Percentiles rank a stretch among this genome's conserved stretches.
phyloP scores from a whole-genome alignment of 129 eudicot genomes.

The Artemisia annua region DNA sequence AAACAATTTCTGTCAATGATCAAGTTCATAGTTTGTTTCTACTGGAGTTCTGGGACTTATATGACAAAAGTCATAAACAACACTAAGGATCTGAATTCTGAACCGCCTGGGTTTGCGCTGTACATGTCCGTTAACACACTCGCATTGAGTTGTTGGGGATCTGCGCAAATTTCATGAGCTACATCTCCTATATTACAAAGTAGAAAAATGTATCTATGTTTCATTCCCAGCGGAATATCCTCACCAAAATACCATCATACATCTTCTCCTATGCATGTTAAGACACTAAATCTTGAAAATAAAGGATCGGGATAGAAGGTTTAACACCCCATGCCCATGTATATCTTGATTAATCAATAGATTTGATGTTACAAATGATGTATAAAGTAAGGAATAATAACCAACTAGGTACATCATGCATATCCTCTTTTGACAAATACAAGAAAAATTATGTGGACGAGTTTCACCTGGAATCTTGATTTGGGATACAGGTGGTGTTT shows the following conservation, averaged over 20 bases:
- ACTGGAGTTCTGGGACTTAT: too few relatives aligned
- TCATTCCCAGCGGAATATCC: neutral
- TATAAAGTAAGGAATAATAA: conserved; percentile 19
- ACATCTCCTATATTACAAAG: neutral
- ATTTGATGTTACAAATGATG: conserved; percentile 2
- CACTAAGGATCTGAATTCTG: too few relatives aligned
- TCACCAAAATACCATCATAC: neutral
- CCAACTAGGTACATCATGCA: conserved; percentile 10
- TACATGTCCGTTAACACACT: too few relatives aligned
- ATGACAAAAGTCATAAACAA: too few relatives aligned
- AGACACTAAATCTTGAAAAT: neutral
- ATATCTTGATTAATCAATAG: conserved; percentile 22
- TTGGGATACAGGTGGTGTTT: neutral
- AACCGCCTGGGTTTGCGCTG: too few relatives aligned
- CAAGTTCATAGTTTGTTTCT: neutral
- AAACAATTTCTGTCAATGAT: neutral
- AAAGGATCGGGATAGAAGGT: neutral
- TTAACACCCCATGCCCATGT: conserved; percentile 9
- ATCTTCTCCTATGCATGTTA: neutral
- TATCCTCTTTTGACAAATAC: conserved; percentile 23
- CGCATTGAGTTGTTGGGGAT: too few relatives aligned
- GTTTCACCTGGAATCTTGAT: conserved; percentile 19
- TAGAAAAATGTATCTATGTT: neutral
- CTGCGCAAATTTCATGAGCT: too few relatives aligned
- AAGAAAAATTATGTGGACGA: neutral